These are phyloP conservation scores for Salvia splendens DNA, from an alignment of 257 asterid genomes.

Conservation along the genomic window DNA sequence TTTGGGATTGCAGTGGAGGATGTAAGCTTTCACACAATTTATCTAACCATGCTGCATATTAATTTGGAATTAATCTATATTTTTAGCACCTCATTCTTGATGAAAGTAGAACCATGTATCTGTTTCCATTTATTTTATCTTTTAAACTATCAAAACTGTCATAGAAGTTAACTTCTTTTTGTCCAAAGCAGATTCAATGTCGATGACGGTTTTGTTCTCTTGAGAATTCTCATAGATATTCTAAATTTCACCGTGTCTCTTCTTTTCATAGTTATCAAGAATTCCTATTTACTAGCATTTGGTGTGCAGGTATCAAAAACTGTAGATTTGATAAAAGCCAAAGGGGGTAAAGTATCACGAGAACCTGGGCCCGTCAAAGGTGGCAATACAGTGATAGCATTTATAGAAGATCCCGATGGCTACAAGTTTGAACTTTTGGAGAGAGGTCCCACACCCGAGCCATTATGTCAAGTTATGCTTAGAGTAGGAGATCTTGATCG, in stretches of 20 bases:
- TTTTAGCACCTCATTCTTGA: constrained; percentile 17
- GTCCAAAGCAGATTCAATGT: constrained; percentile 8
- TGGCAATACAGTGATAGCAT: constrained; percentile 91
- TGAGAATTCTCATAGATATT: not conserved
- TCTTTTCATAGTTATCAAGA: not conserved
- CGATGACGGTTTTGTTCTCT: constrained; percentile 13
- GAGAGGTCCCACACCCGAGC: constrained; percentile 97
- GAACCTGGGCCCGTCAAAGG: constrained; percentile 99
- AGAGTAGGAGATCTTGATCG: constrained; percentile 98
- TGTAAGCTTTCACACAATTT: constrained; percentile 56
- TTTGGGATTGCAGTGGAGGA: constrained; percentile 97
- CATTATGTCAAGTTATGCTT: constrained; percentile 97
- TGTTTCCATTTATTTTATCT: constrained; percentile 4
- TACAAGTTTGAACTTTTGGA: constrained; percentile 96
- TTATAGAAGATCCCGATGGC: constrained; percentile 97
- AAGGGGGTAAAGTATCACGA: constrained; percentile 94
- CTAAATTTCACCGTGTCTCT: not conserved
- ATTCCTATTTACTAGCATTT: constrained; percentile 10
- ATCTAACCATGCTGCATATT: constrained; percentile 14
- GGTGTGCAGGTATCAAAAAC: constrained; percentile 69
- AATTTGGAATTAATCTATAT: not conserved
- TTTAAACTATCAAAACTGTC: not conserved
- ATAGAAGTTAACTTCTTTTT: not conserved
- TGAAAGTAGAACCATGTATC: not conserved
- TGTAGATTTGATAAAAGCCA: constrained; percentile 86